Percentiles rank a stretch among this genome's conserved stretches.
Conservation (phyloP, 192 early-diverging fungal genomes). For the Pilaira anomala region DNA sequence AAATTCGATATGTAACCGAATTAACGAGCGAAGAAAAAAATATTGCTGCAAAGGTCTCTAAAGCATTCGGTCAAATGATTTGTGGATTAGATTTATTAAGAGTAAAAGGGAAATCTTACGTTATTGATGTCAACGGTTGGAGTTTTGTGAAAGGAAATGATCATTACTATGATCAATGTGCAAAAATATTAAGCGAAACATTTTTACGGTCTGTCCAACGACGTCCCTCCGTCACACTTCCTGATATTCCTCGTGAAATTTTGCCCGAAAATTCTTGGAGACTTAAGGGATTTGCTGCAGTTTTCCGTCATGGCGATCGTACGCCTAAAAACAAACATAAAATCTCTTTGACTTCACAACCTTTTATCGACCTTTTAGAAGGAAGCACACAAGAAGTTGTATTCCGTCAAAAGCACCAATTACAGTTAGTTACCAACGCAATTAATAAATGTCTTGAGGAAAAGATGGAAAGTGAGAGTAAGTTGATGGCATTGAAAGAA, state of each 20-base stretch:
- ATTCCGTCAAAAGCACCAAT: slow-evolving; percentile 67
- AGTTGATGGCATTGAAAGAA: slow-evolving; percentile 64
- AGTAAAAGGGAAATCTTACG: slow-evolving; percentile 75
- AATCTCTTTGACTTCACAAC: slow-evolving; percentile 68
- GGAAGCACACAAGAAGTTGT: slow-evolving; percentile 74
- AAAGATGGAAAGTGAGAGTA: slow-evolving; percentile 47
- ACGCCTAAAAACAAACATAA: slow-evolving; percentile 99
- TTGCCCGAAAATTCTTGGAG: slow-evolving; percentile 84
- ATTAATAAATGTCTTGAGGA: slow-evolving; percentile 46
- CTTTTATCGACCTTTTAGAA: slow-evolving; percentile 70
- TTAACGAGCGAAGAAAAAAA: slow-evolving; percentile 76
- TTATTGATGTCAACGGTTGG: slow-evolving; percentile 99
- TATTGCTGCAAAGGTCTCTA: slow-evolving; percentile 69
- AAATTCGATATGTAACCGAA: slow-evolving; percentile 88
- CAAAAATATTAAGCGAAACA: slow-evolving; percentile 67
- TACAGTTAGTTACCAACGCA: slow-evolving; percentile 64
- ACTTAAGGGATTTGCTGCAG: slow-evolving; percentile 89
- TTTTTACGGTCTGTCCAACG: slow-evolving; percentile 61
- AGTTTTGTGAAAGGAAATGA: slow-evolving; percentile 97
- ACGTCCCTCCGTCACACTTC: slow-evolving; percentile 10
- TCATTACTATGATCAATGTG: slow-evolving; percentile 87
- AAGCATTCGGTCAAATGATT: slow-evolving; percentile 88
- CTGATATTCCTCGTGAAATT: slow-evolving; percentile 36
- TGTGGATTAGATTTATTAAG: slow-evolving; percentile 95
- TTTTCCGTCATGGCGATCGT: slow-evolving; percentile 92